Base-by-base conservation (phyloP, 148 eudicot species). In the Amaranthus palmeri region DNA sequence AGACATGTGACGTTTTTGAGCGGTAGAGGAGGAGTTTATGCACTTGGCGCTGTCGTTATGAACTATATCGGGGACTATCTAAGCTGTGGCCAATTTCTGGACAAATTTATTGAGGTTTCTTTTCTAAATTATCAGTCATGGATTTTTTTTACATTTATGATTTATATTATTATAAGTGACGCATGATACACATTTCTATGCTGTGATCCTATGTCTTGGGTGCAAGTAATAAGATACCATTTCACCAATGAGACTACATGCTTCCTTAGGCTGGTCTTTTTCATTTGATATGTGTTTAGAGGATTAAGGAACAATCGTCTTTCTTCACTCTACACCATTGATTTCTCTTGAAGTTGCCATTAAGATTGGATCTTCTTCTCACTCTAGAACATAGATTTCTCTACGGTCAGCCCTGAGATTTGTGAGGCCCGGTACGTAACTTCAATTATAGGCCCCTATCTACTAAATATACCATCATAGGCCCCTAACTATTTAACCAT, bases 1-100 rank as follows among this genome's bases (percentile, higher is more conserved):
- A 88, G 96, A 77, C 82, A 88, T 49, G 81, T 86, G 70, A 88
- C 96, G 3, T 91, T 91, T 76, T 76, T 91, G 67, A 81, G 87
- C 55, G 93, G 96, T 56, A 85, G 78, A 80, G 93, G 88, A 72
- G 96, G 96, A 67, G 71, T 88, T 11, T 88, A 82, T 59, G 90
- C 93, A 0, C 81, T 88, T 44, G 96, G 96, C 25, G 91, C 84
- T 58, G 90, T 91, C 53, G 74, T 84, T 17, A 76, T 86, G 40
- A 81, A 78, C 69, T 77, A 79, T 44, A 18, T 61, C 15, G 88
- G 86, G 83, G 88, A 88, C 81, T 78, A 80, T 65, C 74, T 64
- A 41, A 82, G 77, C 70, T 69, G 85, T 10, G 74, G 48, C 67
- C 70, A 65, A 57, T 88, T 73, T 76, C 76, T 91, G 74, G 68